Evolutionary conservation across 2,329 filamentous ascomycete genomes (phyloP), one percentile per base, ranked within the genome.

Genomic region (Penicillium vulpinum): DNA sequence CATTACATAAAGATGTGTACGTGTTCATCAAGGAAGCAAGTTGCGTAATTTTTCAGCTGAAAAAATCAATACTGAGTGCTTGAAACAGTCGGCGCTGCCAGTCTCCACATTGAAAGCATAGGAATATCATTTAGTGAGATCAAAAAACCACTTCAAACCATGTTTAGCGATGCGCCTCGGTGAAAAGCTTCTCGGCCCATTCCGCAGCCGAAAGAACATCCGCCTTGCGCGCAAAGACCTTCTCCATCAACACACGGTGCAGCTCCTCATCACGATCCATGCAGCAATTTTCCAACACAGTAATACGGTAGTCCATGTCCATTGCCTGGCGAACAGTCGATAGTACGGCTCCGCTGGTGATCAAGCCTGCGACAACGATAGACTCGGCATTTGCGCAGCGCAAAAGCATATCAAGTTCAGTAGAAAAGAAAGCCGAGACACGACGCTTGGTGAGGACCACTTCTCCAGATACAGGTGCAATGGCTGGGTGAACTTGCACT

Each of bases 301-400:
- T 69, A 41, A 77, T 39, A 13, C 57, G 51, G 41, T 73, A 75
- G 57, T 77, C 75, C 55, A 70, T 48, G 62, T 77, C 74, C 31
- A 65, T 66, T 6, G 72, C 74, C 49, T 72, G 63, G 13, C 70
- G 67, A 26, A 75, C 62, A 4, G 74, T 77, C 16, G 72, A 75
- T 18, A 77, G 58, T 8, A 76, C 73, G 11, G 70, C 73, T 10
- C 73, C 74, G 36, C 71, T 69, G 2, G 74, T 75, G 26, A 62
- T 66, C 16, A 77, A 29, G 1, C 75, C 74, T 0, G 62, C 65
- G 11, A 77, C n/a, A 6, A 73, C 69, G n/a, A 77, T 41, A 21
- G 60, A 62, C 21, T 69, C 56, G 0, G 67, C 62, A 2, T 62
- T 65, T 21, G 66, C 54, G 26, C 67, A 67, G 6, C 73, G 67